Base-by-base conservation (phyloP, 495 filamentous ascomycete species). In the Neurospora sp. region DNA sequence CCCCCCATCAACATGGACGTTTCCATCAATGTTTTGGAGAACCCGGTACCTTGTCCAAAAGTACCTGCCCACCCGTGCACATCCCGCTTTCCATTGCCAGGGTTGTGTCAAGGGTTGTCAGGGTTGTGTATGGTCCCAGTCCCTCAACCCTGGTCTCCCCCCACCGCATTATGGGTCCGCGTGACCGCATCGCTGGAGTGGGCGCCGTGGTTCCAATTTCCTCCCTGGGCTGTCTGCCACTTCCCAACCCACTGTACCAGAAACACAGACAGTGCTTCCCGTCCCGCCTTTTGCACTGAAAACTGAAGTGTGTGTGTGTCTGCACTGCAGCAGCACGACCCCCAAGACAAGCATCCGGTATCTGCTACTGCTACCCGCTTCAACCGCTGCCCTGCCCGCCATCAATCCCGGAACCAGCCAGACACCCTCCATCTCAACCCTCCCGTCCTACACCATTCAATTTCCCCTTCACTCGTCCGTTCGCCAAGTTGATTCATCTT, bases 151-250 rank as follows among this genome's bases (percentile, higher is more conserved):
- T 66, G 54, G 6, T 18, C 10, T 12, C 27, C 27, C 44, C 54
- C 54, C 27, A 35, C 27, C 27, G 27, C 14, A 35, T 78, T 73
- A 75, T 72, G 72, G 72, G 75, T 71, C 74, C 76, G 70, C 77
- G 77, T 78, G 77, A 78, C 72, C 73, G 69, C 46, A 59, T 70
- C 72, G 46, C 27, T 18, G 54, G 54, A 62, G 54, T 62, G 54
- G 27, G 23, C 2, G 27, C 6, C 54, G 27, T 62, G 27, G 66
- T 76, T 70, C 74, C 74, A 40, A 73, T 71, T 74, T 73, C 74
- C 71, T 31, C 40, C 44, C 23, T 31, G 31, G 31, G 31, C 31
- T 48, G 10, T 12, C 73, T 31, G 44, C 27, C 38, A 59, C 72
- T 69, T 73, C 39, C 72, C 74, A 31, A 31, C 20, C 27, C 14